Evolutionary conservation across 2,329 filamentous ascomycete species (phyloP).

Genomic region (Xylariaceae sp.): DNA sequence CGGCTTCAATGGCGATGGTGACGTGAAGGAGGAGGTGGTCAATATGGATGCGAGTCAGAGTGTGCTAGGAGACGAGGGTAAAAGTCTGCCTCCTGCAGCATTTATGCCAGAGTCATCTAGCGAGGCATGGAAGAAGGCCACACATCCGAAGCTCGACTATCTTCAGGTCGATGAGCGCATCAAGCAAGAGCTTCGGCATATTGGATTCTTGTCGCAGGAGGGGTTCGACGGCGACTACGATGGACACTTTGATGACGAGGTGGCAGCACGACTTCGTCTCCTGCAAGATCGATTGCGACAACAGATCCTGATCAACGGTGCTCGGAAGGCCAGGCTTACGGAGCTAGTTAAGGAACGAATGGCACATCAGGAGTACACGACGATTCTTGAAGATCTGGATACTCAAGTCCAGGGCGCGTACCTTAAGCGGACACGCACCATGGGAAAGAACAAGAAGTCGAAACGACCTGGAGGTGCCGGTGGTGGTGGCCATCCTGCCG

Average conservation of each 20-base stretch:
- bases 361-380: conserved; percentile 94
- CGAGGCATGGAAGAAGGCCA: conserved; percentile 73
- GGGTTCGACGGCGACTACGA: conserved; percentile 69
- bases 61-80: conserved; percentile 37
- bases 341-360: conserved; percentile 88
- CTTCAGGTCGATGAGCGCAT: conserved; percentile 82
- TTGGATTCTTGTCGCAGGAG: conserved; percentile 75
- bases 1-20: conserved; percentile 39
- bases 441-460: conserved; percentile 90
- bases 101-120: conserved; percentile 72
- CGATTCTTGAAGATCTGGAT: conserved; percentile 94
- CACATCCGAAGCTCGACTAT: conserved; percentile 74
- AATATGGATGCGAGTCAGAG: conserved; percentile 42
- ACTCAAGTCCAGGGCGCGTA: conserved; percentile 92
- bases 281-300: conserved; percentile 78
- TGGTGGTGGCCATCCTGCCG: conserved; percentile 60
- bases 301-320: conserved; percentile 81
- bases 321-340: conserved; percentile 78
- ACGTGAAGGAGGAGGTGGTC: conserved; percentile 50
- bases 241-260: conserved; percentile 86
- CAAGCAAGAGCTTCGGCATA: conserved; percentile 83
- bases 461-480: conserved; percentile 72
- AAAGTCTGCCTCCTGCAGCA: conserved; percentile 61
- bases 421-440: conserved; percentile 87
- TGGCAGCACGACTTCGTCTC: conserved; percentile 80